These are phyloP conservation scores for Exutisphaerella laricina DNA, from an alignment of 2,329 filamentous ascomycete genomes.

Conservation along the genomic window DNA sequence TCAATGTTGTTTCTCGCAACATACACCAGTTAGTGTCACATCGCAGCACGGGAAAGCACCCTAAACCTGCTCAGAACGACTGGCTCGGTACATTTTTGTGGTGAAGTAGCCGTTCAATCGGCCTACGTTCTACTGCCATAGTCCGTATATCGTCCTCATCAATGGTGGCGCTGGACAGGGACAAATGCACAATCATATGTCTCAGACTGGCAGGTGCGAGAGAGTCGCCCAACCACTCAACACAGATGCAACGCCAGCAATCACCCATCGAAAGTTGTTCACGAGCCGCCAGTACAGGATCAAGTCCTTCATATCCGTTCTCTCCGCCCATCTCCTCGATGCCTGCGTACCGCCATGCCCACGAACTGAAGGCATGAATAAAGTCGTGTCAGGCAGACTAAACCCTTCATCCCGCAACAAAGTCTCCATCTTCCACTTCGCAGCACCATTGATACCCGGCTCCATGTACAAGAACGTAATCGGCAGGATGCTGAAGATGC, in stretches of 20 bases:
- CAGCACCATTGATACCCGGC: slow-evolving; percentile 36
- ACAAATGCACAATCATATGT: too few species aligned
- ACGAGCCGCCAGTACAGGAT: slow-evolving; percentile 25
- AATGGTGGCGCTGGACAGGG: too few species aligned
- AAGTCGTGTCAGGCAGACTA: slow-evolving; percentile 21
- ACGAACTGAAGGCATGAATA: slow-evolving; percentile 22
- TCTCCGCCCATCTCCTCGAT: slow-evolving; percentile 22
- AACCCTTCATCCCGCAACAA: slow-evolving; percentile 29
- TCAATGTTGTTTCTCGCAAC: too few species aligned
- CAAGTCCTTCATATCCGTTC: slow-evolving; percentile 24
- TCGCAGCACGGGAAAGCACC: too few species aligned
- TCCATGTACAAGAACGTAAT: slow-evolving; percentile 38
- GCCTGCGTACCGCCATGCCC: slow-evolving; percentile 22
- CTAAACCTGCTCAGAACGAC: too few species aligned
- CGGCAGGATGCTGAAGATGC: slow-evolving; percentile 33
- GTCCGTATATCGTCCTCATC: too few species aligned
- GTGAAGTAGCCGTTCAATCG: too few species aligned
- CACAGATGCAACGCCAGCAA: slow-evolving; percentile 20
- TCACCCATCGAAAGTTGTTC: slow-evolving; percentile 25
- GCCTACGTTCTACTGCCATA: too few species aligned
- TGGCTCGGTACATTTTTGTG: too few species aligned
- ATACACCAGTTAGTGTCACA: too few species aligned
- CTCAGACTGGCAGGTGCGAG: slow-evolving; percentile 4
- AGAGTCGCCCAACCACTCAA: slow-evolving; percentile 26
- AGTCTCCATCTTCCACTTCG: slow-evolving; percentile 36